A percentile compares a stretch with the other conserved stretches of the same genome.
Evolutionary conservation across 306 rosid genomes (phyloP).

Genomic region (Pterocarpus santalinus): DNA sequence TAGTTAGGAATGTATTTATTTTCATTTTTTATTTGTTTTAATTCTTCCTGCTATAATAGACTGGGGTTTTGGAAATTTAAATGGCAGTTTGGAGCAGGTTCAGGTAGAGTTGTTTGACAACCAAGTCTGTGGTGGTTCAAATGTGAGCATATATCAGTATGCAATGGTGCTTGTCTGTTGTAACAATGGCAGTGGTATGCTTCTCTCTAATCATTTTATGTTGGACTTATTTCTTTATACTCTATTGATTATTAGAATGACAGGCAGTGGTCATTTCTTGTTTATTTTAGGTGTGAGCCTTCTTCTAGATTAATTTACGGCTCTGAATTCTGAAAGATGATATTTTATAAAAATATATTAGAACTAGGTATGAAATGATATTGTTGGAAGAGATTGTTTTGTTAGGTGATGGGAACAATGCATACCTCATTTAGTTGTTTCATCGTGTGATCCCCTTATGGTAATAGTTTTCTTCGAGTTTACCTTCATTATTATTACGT

Average conservation of each 20-base stretch:
- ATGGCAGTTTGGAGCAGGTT: slow-evolving; percentile 99
- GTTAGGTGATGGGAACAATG: slow-evolving; percentile 31
- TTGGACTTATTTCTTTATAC: slow-evolving; percentile 21
- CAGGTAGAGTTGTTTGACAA: slow-evolving; percentile 88
- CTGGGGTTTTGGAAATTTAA: slow-evolving; percentile 84
- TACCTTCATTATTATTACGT: neutral
- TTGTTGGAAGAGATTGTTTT: slow-evolving; percentile 25
- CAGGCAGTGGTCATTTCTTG: neutral
- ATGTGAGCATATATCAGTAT: slow-evolving; percentile 85
- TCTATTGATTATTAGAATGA: slow-evolving; percentile 30
- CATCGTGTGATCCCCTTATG: slow-evolving; percentile 19
- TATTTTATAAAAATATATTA: slow-evolving; percentile 5
- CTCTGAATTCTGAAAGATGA: slow-evolving; percentile 24
- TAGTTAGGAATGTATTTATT: slow-evolving; percentile 9
- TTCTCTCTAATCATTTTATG: slow-evolving; percentile 35
- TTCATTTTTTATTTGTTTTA: slow-evolving; percentile 31
- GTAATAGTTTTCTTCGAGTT: slow-evolving; percentile 22
- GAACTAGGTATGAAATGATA: slow-evolving; percentile 30
- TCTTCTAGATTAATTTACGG: slow-evolving; percentile 35
- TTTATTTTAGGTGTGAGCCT: slow-evolving; percentile 19
- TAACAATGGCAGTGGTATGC: slow-evolving; percentile 66
- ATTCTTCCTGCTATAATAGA: slow-evolving; percentile 62
- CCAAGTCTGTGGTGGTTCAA: slow-evolving; percentile 80
- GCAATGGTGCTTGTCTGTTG: slow-evolving; percentile 75
- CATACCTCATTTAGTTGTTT: slow-evolving; percentile 6